These are phyloP conservation scores for Osmanthus fragrans DNA, from an alignment of 257 asterid species.

Conservation along the genomic window DNA sequence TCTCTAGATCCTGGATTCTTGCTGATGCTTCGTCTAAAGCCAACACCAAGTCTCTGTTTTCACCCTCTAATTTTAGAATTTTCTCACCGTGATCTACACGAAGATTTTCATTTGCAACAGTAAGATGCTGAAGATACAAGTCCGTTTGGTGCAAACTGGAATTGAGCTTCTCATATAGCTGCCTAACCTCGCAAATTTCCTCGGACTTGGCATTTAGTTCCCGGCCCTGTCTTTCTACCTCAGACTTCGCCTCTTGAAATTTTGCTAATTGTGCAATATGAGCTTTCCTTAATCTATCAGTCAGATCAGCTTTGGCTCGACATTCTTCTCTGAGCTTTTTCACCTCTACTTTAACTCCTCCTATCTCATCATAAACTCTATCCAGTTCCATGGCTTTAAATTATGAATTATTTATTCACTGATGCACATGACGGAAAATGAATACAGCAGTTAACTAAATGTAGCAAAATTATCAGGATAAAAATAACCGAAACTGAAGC, in stretches of 20 bases:
- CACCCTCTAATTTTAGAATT: conserved; percentile 31
- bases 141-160: conserved; percentile 42
- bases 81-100: conserved; percentile 32
- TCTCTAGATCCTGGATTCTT: conserved; percentile 45
- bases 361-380: conserved; percentile 26
- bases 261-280: conserved; percentile 33
- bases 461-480: no score
- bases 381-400: conserved; percentile 24
- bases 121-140: conserved; percentile 37
- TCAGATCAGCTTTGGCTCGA: conserved; percentile 28
- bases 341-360: conserved; percentile 31
- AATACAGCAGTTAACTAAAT: no score
- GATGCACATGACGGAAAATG: no score
- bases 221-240: conserved; percentile 36
- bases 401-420: no score
- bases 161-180: conserved; percentile 41
- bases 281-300: conserved; percentile 34
- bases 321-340: conserved; percentile 36
- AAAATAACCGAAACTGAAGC: no score
- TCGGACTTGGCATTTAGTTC: conserved; percentile 40
- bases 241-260: conserved; percentile 29
- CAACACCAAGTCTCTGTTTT: conserved; percentile 28
- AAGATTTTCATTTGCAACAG: conserved; percentile 34
- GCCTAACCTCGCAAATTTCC: conserved; percentile 39
- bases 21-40: conserved; percentile 38